These are phyloP conservation scores for Hypoxylon sp. DNA, from an alignment of 2,329 filamentous ascomycete genomes.

Conservation along the genomic window DNA sequence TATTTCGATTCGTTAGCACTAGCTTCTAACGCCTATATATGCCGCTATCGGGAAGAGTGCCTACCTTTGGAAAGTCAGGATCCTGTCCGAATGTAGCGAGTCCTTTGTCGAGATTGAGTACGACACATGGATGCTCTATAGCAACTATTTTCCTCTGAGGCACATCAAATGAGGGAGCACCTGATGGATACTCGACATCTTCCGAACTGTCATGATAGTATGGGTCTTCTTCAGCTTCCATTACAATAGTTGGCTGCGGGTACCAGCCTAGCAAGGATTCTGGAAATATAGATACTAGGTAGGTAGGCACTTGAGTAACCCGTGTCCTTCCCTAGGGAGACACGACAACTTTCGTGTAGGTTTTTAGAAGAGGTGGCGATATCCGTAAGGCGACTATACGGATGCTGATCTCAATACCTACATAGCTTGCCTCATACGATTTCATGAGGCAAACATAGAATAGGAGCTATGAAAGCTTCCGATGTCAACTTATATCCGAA, in stretches of 20 bases:
- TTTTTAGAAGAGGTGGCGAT: not conserved
- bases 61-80: slow-evolving; percentile 58
- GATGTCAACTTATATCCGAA: not conserved
- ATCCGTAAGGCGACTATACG: not conserved
- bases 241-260: slow-evolving; percentile 7
- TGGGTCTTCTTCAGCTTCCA: slow-evolving; percentile 30
- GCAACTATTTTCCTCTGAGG: slow-evolving; percentile 58
- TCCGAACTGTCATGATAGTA: slow-evolving; percentile 30
- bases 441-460: slow-evolving; percentile 1
- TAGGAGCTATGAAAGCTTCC: not conserved
- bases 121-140: slow-evolving; percentile 61
- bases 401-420: not conserved
- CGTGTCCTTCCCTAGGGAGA: not conserved
- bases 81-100: slow-evolving; percentile 59
- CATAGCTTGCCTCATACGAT: not conserved
- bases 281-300: not conserved
- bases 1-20: slow-evolving; percentile 35
- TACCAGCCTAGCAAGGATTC: not conserved
- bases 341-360: not conserved
- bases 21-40: not conserved
- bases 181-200: slow-evolving; percentile 34
- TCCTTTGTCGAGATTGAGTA: slow-evolving; percentile 60
- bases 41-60: slow-evolving; percentile 17
- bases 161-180: slow-evolving; percentile 58
- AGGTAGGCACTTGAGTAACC: not conserved